A percentile compares a stretch with the other conserved stretches of the same genome.
Conservation (phyloP, 2,329 filamentous ascomycete genomes). For the Colletotrichum karsti region DNA sequence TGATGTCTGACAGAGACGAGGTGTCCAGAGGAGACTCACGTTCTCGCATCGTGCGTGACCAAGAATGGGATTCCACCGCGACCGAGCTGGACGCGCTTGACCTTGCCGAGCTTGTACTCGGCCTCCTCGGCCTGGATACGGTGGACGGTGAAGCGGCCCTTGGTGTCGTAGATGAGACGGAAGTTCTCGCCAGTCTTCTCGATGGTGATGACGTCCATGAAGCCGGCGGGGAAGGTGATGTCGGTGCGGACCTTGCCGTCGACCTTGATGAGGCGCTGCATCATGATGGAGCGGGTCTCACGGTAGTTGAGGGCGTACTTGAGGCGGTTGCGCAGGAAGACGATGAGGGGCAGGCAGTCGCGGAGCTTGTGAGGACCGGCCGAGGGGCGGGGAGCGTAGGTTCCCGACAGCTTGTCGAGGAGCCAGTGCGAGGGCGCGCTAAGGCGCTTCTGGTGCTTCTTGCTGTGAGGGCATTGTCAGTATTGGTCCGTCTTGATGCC, state of each 20-base stretch:
- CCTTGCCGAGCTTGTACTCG: conserved; percentile 99
- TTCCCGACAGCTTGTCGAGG: conserved; percentile 98
- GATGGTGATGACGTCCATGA: conserved; percentile 99
- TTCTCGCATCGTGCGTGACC: conserved; percentile 99
- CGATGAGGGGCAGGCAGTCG: conserved; percentile 98
- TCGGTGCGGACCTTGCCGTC: conserved; percentile 99
- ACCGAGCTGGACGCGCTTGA: conserved; percentile 99
- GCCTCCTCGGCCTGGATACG: conserved; percentile 98
- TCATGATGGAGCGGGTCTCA: conserved; percentile 97
- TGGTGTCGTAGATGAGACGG: conserved; percentile 99
- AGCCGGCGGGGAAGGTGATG: conserved; percentile 94
- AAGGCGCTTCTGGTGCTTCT: conserved; percentile 99
- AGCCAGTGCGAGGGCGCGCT: conserved; percentile 99
- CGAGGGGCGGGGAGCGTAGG: conserved; percentile 77
- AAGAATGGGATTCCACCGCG: conserved; percentile 99
- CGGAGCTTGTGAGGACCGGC: conserved; percentile 98
- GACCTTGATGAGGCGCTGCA: conserved; percentile 99
- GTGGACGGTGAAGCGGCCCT: conserved; percentile 99
- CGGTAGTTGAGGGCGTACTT: conserved; percentile 99
- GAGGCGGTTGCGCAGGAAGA: conserved; percentile 96
- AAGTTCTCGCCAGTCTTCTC: conserved; percentile 99
- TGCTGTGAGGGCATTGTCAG: conserved; percentile 64
- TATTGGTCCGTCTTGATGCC: no score
- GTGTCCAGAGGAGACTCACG: conserved; percentile 86
- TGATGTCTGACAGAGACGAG: conserved; percentile 81